Evolutionary conservation across 345 rosid species (phyloP).

Genomic region (Aethionema arabicum): DNA sequence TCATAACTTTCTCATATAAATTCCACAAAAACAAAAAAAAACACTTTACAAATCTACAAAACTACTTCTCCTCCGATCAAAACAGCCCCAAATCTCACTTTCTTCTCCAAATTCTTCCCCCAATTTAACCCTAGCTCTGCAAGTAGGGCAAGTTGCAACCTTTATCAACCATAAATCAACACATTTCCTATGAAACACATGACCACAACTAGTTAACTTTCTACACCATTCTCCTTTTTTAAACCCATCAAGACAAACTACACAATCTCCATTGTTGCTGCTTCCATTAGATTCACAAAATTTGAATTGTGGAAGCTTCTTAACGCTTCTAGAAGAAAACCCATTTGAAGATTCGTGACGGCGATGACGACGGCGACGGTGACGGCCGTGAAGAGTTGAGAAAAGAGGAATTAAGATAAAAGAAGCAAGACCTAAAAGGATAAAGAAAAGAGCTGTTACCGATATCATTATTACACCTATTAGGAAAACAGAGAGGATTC

Average conservation of each 20-base stretch:
- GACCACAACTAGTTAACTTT: slow-evolving; percentile 64
- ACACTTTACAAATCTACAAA: slow-evolving; percentile 41
- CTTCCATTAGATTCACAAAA: slow-evolving; percentile 33
- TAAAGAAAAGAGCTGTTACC: slow-evolving; percentile 39
- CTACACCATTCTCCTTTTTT: slow-evolving; percentile 87
- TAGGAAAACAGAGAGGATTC: slow-evolving; percentile 56
- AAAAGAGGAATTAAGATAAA: slow-evolving; percentile 54
- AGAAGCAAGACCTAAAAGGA: slow-evolving; percentile 59
- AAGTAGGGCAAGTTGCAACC: slow-evolving; percentile 69
- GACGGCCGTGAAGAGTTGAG: slow-evolving; percentile 47
- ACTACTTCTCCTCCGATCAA: slow-evolving; percentile 26
- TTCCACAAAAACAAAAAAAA: slow-evolving; percentile 10
- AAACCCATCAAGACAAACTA: slow-evolving; percentile 70
- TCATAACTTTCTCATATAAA: not conserved
- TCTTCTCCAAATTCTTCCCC: slow-evolving; percentile 26
- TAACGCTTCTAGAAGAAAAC: slow-evolving; percentile 49
- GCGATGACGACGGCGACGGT: slow-evolving; percentile 36
- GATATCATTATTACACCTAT: slow-evolving; percentile 58
- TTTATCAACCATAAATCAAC: slow-evolving; percentile 80
- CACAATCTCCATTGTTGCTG: slow-evolving; percentile 60
- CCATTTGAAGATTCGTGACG: slow-evolving; percentile 37
- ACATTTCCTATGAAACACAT: slow-evolving; percentile 74
- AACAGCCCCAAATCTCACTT: slow-evolving; percentile 9
- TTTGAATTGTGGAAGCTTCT: slow-evolving; percentile 63
- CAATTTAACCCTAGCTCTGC: slow-evolving; percentile 50